Base-by-base conservation (phyloP, 2,329 filamentous ascomycete species). In the Metarhizium brunneum region DNA sequence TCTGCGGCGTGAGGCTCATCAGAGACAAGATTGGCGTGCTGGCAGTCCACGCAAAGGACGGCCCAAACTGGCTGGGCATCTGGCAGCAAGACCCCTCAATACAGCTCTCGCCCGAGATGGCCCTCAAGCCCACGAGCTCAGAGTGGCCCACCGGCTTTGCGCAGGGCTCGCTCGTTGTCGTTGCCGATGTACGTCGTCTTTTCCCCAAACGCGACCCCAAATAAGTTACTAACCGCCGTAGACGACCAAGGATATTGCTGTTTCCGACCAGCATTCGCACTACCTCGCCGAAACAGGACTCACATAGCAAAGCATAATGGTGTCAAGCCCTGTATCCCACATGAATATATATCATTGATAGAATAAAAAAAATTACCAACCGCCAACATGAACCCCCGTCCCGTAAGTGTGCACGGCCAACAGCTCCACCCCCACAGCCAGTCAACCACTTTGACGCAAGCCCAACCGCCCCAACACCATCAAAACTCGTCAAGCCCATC, bases 211-310 rank as follows among this genome's bases (percentile, higher is more conserved):
- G 25, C n/a, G 6, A n/a, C 42, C 13, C 42, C 18, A 29, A 25
- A 25, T 4, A 25, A 25, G 25, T 25, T 25, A 16, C 52, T 43
- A 32, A 49, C 18, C 20, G 6, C 2, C 7, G 35, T 47, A 55
- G 54, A 52, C 49, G 8, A 50, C 54, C 62, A 36, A 64, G 54
- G n/a, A 65, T 61, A 51, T 66, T 60, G 6, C 64, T 58, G 53
- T 66, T 6, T 47, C 25, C 7, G 43, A 47, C 18, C 43, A 47
- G 20, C 43, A 47, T 25, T 47, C 43, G n/a, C 43, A 47, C 20
- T 25, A 47, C 5, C n/a, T 47, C n/a, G 6, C 43, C 43, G 43
- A 25, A 25, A 47, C 43, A 47, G 43, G 18, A 36, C 10, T 36
- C 29, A 8, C 48, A 50, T 50, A 35, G 40, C 40, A 43, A 43